A percentile compares a stretch with the other conserved stretches of the same genome.
phyloP scores from a whole-genome alignment of 306 rosid genomes.

The Corylus heterophylla region DNA sequence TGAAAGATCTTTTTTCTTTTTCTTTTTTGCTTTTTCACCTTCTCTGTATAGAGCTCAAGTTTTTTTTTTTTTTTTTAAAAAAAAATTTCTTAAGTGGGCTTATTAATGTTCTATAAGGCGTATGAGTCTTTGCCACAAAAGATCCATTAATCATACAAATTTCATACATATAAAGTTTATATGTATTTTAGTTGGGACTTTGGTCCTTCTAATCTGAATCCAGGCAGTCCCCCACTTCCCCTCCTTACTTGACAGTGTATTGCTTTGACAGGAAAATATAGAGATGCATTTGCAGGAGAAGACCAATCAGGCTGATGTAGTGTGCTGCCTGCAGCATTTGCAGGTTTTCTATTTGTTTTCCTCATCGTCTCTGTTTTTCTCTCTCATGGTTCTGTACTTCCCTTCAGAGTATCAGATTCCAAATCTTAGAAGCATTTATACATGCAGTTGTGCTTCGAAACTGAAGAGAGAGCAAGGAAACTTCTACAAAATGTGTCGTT shows the following conservation, averaged over 20 bases:
- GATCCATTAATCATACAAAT: neutral
- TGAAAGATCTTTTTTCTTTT: neutral
- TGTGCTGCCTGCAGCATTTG: constrained; percentile 95
- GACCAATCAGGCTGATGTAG: constrained; percentile 61
- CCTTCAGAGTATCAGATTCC: constrained; percentile 6
- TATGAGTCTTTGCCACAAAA: neutral
- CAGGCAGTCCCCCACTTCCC: neutral
- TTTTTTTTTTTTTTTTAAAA: neutral
- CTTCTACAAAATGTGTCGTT: constrained; percentile 82
- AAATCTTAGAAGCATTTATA: constrained; percentile 26
- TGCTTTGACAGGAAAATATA: constrained; percentile 56
- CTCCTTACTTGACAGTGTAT: neutral
- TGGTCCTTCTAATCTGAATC: neutral
- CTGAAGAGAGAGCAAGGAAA: constrained; percentile 83
- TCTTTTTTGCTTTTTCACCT: neutral
- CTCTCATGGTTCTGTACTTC: neutral
- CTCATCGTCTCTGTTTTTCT: neutral
- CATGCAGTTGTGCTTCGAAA: constrained; percentile 86
- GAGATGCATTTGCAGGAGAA: constrained; percentile 67
- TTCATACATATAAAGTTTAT: no score
- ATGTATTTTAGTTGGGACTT: neutral
- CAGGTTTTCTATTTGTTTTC: constrained; percentile 55
- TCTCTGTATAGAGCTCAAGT: neutral
- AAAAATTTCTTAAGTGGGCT: neutral
- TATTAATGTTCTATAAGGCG: neutral